Percentiles rank a stretch among this genome's conserved stretches.
phyloP scores from a whole-genome alignment of 2,329 filamentous ascomycete genomes.

The Cladosporium sp. region DNA sequence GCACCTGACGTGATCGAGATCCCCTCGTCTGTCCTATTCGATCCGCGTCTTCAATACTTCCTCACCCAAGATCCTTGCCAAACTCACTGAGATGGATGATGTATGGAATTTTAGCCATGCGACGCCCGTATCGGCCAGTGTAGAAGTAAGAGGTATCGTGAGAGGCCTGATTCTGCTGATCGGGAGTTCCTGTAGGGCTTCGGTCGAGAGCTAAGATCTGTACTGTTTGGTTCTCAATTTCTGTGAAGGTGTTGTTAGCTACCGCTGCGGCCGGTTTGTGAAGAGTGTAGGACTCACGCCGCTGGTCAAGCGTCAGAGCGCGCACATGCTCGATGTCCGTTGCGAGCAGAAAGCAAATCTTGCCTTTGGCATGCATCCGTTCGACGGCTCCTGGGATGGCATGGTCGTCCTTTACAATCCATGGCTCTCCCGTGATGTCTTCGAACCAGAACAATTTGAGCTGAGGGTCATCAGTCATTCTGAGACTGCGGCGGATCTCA shows the following conservation, averaged over 20 bases:
- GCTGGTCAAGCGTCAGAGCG: neutral
- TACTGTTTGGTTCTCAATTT: neutral
- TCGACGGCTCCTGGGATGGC: slow-evolving; percentile 7
- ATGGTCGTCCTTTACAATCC: neutral
- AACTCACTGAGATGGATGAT: neutral
- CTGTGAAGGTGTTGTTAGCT: neutral
- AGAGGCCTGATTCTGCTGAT: neutral
- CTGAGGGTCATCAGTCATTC: neutral
- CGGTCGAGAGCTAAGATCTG: neutral
- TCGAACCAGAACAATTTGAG: slow-evolving; percentile 9
- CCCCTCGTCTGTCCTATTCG: neutral
- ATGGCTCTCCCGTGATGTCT: neutral
- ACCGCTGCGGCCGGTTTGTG: neutral
- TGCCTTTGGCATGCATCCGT: neutral
- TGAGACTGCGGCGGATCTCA: neutral
- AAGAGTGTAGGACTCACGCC: neutral
- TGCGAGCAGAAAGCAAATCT: slow-evolving; percentile 5
- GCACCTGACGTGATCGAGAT: neutral
- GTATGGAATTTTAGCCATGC: neutral
- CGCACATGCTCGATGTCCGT: neutral
- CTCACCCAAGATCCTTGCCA: neutral
- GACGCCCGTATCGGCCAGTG: fast-evolving
- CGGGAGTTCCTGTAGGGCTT: neutral
- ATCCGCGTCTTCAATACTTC: neutral
- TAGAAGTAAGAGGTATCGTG: neutral